A percentile compares a stretch with the other conserved stretches of the same genome.
These are phyloP conservation scores for Pseudocercospora fijiensis DNA, from an alignment of 2,329 filamentous ascomycete species.

Conservation along the genomic window DNA sequence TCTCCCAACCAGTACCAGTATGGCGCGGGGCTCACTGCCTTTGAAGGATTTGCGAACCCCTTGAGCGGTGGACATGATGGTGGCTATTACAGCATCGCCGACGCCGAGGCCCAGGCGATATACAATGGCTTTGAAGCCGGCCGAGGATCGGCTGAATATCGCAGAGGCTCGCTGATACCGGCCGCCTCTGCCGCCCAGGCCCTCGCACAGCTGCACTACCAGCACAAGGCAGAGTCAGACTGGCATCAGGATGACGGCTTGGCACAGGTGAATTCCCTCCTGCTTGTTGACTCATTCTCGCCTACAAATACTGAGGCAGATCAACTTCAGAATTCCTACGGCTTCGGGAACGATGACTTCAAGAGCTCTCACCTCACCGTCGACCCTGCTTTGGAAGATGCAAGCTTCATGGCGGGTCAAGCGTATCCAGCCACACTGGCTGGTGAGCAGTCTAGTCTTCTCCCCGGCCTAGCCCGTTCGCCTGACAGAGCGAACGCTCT, in stretches of 20 bases:
- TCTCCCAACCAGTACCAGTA: conserved; percentile 38
- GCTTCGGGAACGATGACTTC: conserved; percentile 37
- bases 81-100: conserved; percentile 48
- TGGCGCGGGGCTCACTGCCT: conserved; percentile 38
- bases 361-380: conserved; percentile 35
- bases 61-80: conserved; percentile 45
- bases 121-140: conserved; percentile 55
- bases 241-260: conserved; percentile 60
- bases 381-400: conserved; percentile 59
- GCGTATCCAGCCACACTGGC: conserved; percentile 54
- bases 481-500: conserved; percentile 85
- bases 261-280: conserved; percentile 39
- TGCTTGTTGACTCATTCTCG: conserved; percentile 31
- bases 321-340: conserved; percentile 41
- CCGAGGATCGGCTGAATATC: conserved; percentile 67
- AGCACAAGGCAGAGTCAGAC: conserved; percentile 69
- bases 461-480: conserved; percentile 78
- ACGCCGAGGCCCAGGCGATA: conserved; percentile 56
- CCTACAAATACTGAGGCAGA: conserved; percentile 41
- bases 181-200: conserved; percentile 80
- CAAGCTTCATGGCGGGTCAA: conserved; percentile 44
- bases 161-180: conserved; percentile 62
- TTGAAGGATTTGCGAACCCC: conserved; percentile 36
- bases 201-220: conserved; percentile 76
- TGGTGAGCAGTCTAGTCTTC: conserved; percentile 61